Evolutionary conservation across 2,329 filamentous ascomycete species (phyloP).

Genomic region (Calonectria multiphialidica): DNA sequence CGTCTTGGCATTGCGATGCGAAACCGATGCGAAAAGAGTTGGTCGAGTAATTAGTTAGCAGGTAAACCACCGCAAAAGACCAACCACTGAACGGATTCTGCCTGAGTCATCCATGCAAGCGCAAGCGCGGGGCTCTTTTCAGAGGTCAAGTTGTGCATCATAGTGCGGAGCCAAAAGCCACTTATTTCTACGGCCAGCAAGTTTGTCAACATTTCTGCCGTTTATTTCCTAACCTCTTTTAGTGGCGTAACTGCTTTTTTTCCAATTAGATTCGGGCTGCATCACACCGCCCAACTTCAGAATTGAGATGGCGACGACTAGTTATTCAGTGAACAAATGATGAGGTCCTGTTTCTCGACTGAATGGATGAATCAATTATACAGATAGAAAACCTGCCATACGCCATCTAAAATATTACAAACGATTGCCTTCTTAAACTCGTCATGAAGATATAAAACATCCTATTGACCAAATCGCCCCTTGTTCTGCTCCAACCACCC

Average conservation of each 20-base stretch:
- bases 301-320: too few species aligned
- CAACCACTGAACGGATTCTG: not conserved
- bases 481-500: constrained; percentile 24
- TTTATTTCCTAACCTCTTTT: not conserved
- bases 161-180: not conserved
- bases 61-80: too few species aligned
- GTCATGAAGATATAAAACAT: not conserved
- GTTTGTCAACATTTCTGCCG: not conserved
- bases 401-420: not conserved
- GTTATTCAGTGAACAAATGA: too few species aligned
- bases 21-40: too few species aligned
- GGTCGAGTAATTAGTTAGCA: too few species aligned
- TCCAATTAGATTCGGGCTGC: too few species aligned
- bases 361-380: too few species aligned
- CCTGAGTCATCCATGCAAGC: not conserved
- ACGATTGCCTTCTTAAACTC: not conserved
- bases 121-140: not conserved
- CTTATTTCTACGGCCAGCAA: too few species aligned
- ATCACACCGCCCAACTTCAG: too few species aligned
- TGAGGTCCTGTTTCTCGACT: too few species aligned
- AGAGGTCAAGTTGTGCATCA: not conserved
- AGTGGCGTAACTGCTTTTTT: not conserved
- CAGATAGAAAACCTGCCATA: not conserved
- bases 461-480: not conserved
- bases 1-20: too few species aligned